phyloP scores from a whole-genome alignment of 352 stramenopile genomes.

The Phytophthora hibernalis region DNA sequence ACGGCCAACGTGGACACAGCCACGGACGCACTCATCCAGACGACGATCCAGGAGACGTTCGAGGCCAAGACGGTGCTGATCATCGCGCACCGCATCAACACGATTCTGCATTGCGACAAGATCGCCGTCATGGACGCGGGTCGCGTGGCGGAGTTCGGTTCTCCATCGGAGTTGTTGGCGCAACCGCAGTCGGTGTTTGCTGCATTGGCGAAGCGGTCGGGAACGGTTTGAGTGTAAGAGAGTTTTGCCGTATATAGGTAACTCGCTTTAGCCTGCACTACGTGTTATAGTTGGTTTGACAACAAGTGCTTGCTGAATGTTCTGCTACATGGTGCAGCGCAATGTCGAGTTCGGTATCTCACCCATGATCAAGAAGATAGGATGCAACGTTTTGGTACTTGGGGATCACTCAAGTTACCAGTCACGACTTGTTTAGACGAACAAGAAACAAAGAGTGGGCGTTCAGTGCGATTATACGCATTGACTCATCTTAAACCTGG shows the following conservation, averaged over 20 bases:
- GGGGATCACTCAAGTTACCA: background rate
- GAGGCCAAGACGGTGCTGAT: constrained; percentile 6
- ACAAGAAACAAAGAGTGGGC: constrained; percentile 1
- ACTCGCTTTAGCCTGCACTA: too few species aligned
- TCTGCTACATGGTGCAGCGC: too few species aligned
- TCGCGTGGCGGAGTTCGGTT: constrained; percentile 16
- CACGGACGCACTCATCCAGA: constrained; percentile 9
- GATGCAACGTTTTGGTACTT: background rate
- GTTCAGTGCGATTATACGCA: too few species aligned
- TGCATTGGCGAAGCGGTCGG: constrained; percentile 42
- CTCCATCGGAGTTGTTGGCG: constrained; percentile 76
- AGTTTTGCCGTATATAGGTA: too few species aligned
- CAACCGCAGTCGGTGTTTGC: constrained; percentile 82
- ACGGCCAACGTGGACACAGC: constrained; percentile 9
- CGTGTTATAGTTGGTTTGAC: too few species aligned
- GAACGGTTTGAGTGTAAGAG: background rate
- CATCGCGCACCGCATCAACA: constrained; percentile 11
- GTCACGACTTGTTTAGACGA: background rate
- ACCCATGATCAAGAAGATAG: constrained; percentile 3
- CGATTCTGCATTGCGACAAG: constrained; percentile 8
- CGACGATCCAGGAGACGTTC: constrained; percentile 4
- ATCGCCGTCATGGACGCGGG: constrained; percentile 33
- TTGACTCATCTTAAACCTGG: too few species aligned
- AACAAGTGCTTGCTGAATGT: too few species aligned
- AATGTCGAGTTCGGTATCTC: background rate